Conservation (phyloP, 805 yeast genomes). For the Lachancea nothofagi region DNA sequence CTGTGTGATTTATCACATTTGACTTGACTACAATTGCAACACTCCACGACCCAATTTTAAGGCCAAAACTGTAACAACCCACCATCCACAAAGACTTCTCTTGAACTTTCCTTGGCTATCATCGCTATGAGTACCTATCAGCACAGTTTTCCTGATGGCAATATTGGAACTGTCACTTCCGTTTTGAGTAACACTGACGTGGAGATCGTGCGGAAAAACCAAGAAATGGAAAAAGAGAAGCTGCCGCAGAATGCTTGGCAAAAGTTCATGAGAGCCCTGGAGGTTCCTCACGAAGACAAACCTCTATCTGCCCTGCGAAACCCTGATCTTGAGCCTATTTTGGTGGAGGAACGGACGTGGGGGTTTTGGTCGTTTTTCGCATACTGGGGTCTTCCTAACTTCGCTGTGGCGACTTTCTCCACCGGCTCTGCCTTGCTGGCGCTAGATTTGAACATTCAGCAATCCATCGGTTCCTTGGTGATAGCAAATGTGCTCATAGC, state of each 20-base stretch:
- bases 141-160: constrained; percentile 5
- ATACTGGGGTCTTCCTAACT: constrained; percentile 37
- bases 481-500: constrained; percentile 19
- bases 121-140: too few species aligned
- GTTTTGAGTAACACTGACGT: constrained; percentile 14
- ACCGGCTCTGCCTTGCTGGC: constrained; percentile 31
- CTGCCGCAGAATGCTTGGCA: constrained; percentile 10
- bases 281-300: constrained; percentile 27
- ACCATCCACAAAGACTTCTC: too few species aligned
- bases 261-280: constrained; percentile 13
- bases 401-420: constrained; percentile 36
- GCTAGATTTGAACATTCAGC: constrained; percentile 26
- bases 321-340: constrained; percentile 37
- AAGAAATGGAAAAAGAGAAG: constrained; percentile 8
- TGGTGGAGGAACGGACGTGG: constrained; percentile 36
- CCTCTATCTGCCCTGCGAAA: constrained; percentile 31
- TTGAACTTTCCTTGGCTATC: too few species aligned
- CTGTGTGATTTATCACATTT: too few species aligned
- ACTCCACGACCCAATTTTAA: too few species aligned
- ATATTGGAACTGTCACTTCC: constrained; percentile 10
- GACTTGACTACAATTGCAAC: too few species aligned
- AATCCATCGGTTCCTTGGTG: constrained; percentile 28
- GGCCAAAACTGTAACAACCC: too few species aligned
- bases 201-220: constrained; percentile 12
- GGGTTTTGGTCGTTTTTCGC: constrained; percentile 30